These are phyloP conservation scores for Solanum sitiens DNA, from an alignment of 257 asterid genomes.

Conservation along the genomic window DNA sequence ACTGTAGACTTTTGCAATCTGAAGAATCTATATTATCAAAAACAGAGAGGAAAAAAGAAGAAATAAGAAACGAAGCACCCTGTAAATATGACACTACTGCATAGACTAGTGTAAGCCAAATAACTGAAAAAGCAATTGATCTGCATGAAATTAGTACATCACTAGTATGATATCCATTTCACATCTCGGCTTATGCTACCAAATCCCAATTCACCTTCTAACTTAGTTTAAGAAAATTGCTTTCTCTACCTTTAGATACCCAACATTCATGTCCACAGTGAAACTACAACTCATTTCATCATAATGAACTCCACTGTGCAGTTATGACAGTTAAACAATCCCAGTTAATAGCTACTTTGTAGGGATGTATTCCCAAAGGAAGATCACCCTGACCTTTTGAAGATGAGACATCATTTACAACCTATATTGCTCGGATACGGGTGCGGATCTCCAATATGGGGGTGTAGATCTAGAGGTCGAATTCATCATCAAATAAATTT, in stretches of 20 bases:
- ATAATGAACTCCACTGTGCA: not conserved
- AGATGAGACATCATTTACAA: not conserved
- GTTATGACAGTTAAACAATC: not conserved
- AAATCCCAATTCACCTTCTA: not conserved
- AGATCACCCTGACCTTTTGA: not conserved
- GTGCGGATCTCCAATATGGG: not conserved
- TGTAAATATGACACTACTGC: not conserved
- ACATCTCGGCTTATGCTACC: not conserved
- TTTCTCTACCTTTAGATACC: not conserved
- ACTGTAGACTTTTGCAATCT: not conserved
- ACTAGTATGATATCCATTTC: not conserved
- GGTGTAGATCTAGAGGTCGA: not conserved
- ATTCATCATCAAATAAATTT: not conserved
- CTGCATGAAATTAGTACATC: not conserved
- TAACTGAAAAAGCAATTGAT: not conserved
- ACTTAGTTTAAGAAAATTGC: not conserved
- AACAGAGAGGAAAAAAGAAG: not conserved
- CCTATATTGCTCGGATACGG: not conserved
- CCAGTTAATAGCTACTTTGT: not conserved
- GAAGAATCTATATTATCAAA: not conserved
- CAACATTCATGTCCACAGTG: not conserved
- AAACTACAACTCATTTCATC: not conserved
- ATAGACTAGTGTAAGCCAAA: not conserved
- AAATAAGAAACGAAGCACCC: not conserved
- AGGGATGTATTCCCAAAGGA: not conserved